These are phyloP conservation scores for Mrakiaceae sp. DNA, from an alignment of 1,284 basidiomycete genomes.

Conservation along the genomic window DNA sequence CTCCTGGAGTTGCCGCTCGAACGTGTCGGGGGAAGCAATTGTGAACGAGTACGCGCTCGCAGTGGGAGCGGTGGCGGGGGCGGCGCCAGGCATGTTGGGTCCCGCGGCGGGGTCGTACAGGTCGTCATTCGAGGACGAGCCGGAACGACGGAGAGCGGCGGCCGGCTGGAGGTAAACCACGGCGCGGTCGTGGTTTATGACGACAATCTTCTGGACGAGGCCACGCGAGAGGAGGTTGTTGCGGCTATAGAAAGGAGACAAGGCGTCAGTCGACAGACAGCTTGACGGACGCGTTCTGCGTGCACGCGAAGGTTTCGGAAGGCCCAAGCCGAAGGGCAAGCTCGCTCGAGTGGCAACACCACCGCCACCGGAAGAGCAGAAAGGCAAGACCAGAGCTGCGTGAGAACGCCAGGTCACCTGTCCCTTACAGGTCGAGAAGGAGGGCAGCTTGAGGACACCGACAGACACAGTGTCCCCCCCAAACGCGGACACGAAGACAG, in stretches of 20 bases:
- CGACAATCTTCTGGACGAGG: slow-evolving; percentile 85
- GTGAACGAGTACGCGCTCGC: slow-evolving; percentile 70
- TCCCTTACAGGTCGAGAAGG: too few species aligned
- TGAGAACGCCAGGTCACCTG: slow-evolving; percentile 70
- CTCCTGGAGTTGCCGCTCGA: slow-evolving; percentile 87
- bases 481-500: background rate
- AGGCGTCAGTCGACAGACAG: slow-evolving; percentile 11
- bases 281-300: too few species aligned
- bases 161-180: slow-evolving; percentile 62
- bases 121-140: slow-evolving; percentile 30
- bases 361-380: too few species aligned
- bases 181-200: slow-evolving; percentile 84
- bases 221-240: slow-evolving; percentile 92
- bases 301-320: too few species aligned
- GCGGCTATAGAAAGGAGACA: slow-evolving; percentile 38
- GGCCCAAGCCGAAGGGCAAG: background rate
- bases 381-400: slow-evolving; percentile 10
- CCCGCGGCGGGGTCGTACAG: slow-evolving; percentile 30
- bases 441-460: too few species aligned
- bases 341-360: background rate
- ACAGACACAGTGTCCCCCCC: too few species aligned
- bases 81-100: slow-evolving; percentile 18
- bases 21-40: slow-evolving; percentile 93
- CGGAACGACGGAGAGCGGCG: slow-evolving; percentile 18
- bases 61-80: slow-evolving; percentile 30